A percentile compares a stretch with the other conserved stretches of the same genome.
These are phyloP conservation scores for Clausena lansium DNA, from an alignment of 345 rosid genomes.

Conservation along the genomic window DNA sequence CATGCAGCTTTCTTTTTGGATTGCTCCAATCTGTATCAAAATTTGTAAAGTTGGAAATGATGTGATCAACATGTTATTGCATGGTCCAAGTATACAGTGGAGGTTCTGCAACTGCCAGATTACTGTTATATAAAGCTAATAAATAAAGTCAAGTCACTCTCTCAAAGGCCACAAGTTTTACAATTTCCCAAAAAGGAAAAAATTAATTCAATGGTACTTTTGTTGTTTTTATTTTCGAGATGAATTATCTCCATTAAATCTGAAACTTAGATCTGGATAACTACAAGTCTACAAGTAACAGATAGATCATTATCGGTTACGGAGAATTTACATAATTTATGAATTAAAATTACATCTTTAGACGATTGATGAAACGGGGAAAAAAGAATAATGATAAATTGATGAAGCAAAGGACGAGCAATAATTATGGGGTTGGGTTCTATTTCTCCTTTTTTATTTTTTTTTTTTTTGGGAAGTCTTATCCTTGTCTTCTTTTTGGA, in stretches of 20 bases:
- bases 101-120: neutral
- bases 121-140: neutral
- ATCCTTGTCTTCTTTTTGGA: neutral
- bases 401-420: neutral
- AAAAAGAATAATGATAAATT: neutral
- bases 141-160: neutral
- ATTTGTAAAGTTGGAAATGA: neutral
- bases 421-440: neutral
- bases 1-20: slow-evolving; percentile 8
- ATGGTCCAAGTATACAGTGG: neutral
- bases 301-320: too few relatives aligned
- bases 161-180: neutral
- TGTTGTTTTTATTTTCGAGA: too few relatives aligned
- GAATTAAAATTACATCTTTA: neutral
- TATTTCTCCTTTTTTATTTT: neutral
- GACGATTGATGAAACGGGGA: neutral
- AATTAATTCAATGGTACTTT: too few relatives aligned
- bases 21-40: neutral
- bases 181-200: too few relatives aligned
- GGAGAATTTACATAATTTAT: too few relatives aligned
- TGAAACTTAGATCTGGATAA: too few relatives aligned
- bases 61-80: neutral
- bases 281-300: too few relatives aligned
- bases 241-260: too few relatives aligned
- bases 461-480: neutral